These are phyloP conservation scores for Syncephalis plumigaleata DNA, from an alignment of 371 early-diverging fungal species.

Conservation along the genomic window DNA sequence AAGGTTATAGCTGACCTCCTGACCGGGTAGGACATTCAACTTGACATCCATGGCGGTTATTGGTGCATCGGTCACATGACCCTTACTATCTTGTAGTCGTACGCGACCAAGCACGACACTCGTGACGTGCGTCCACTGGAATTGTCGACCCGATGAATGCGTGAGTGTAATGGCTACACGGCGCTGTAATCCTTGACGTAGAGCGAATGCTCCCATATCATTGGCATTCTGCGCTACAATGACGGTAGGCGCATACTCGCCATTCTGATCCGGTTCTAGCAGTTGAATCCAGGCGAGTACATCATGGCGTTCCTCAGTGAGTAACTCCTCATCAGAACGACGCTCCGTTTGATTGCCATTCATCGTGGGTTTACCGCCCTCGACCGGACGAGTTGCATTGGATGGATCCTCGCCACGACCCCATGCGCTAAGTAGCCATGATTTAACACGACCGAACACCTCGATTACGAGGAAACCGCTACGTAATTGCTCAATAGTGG, in stretches of 20 bases:
- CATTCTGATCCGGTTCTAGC: constrained; percentile 43
- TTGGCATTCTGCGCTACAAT: constrained; percentile 27
- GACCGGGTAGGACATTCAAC: constrained; percentile 26
- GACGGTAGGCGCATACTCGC: constrained; percentile 54
- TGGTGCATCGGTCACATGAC: constrained; percentile 30
- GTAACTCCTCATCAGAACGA: constrained; percentile 41
- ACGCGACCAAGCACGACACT: constrained; percentile 42
- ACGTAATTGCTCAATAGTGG: constrained; percentile 19
- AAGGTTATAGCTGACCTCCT: constrained; percentile 21
- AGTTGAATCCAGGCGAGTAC: constrained; percentile 46
- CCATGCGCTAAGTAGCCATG: constrained; percentile 18
- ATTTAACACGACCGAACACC: constrained; percentile 38
- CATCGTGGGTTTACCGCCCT: constrained; percentile 6
- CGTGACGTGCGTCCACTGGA: constrained; percentile 37
- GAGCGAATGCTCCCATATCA: constrained; percentile 45
- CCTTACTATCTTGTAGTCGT: constrained; percentile 42
- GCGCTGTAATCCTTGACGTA: constrained; percentile 75
- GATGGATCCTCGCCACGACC: constrained; percentile 2
- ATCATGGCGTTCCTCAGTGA: constrained; percentile 49
- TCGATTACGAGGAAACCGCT: constrained; percentile 30
- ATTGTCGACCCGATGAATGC: constrained; percentile 57
- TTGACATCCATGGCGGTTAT: constrained; percentile 21
- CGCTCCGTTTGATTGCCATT: constrained; percentile 19
- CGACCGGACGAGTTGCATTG: constrained; percentile 1
- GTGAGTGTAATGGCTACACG: constrained; percentile 46